A percentile compares a stretch with the other conserved stretches of the same genome.
phyloP scores from a whole-genome alignment of 352 stramenopile species.

The Pythium guiyangense region DNA sequence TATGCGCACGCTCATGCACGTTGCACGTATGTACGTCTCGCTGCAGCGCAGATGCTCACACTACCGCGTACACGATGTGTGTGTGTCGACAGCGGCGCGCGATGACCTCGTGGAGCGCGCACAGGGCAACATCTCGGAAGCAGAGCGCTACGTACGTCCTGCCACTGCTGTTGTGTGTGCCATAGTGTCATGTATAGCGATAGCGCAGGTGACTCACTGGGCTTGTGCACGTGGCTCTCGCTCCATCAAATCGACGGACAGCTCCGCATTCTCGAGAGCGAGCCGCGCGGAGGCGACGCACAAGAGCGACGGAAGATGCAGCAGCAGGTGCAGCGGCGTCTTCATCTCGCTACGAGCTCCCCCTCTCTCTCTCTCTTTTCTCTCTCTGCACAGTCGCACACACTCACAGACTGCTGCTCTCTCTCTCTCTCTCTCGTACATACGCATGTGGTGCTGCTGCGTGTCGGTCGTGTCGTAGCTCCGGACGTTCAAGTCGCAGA shows the following conservation, averaged over 20 bases:
- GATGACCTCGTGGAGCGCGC: constrained; percentile 48
- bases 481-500: constrained; percentile 75
- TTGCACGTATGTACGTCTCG: no score
- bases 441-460: no score
- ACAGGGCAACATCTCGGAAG: constrained; percentile 67
- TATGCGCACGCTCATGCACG: no score
- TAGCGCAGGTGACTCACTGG: not conserved
- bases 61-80: no score
- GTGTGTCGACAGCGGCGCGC: constrained; percentile 21
- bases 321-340: constrained; percentile 33
- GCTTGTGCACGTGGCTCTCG: no score
- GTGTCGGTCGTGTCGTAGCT: constrained; percentile 28
- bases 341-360: no score
- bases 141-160: constrained; percentile 58
- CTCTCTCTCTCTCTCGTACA: no score
- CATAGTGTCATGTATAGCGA: not conserved
- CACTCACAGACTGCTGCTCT: not conserved
- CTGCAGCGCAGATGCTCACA: not conserved
- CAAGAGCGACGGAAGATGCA: constrained; percentile 83
- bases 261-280: constrained; percentile 81
- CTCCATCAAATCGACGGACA: constrained; percentile 14
- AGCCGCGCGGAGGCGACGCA: constrained; percentile 68
- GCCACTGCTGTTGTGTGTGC: not conserved
- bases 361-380: no score
- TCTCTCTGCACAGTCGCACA: no score